Evolutionary conservation across 306 rosid species (phyloP), one percentile per base, ranked within the genome.

Genomic region (Vigna nakashimae): DNA sequence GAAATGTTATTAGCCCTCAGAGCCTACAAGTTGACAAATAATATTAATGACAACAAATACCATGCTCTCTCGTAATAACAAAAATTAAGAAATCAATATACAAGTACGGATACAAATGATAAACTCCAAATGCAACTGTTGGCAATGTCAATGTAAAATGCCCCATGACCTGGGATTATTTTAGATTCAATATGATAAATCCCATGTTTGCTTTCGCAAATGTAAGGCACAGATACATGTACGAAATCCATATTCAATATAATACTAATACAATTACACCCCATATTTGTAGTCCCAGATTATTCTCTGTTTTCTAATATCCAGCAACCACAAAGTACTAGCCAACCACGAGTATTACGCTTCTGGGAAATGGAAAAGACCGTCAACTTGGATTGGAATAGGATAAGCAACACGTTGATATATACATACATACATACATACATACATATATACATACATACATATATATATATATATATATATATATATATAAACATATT

Each of bases 1-100:
- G 98, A 83, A 60, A 90, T 89, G 82, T 78, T 84, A 59, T 88
- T 88, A 62, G 92, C 89, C 67, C 99, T 86, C 78, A 96, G 74
- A 76, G 86, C 96, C 99, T 96, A 91, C 65, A 76, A 8, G 64
- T 17, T 49, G 77, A 79, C 3, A 74, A 68, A 43, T 20, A 63
- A 80, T 17, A 15, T 71, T 18, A 79, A 71, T 76, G 67, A 16
- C 38, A 46, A 55, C 75, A 73, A 51, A 72, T 53, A 64, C 69
- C 9, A 42, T 42, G 18, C n/a, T 72, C 74, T 49, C 69, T 50
- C 40, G 34, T 34, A 17, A 42, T 30, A 76, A 51, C 26, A 8
- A 22, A 14, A 73, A 48, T 24, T 57, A 75, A 18, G 71, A 56
- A 71, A 52, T 62, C 74, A 73, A 22, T 16, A 80, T 28, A 50